phyloP scores from a whole-genome alignment of 2,329 filamentous ascomycete genomes.

The Colletotrichum destructivum region DNA sequence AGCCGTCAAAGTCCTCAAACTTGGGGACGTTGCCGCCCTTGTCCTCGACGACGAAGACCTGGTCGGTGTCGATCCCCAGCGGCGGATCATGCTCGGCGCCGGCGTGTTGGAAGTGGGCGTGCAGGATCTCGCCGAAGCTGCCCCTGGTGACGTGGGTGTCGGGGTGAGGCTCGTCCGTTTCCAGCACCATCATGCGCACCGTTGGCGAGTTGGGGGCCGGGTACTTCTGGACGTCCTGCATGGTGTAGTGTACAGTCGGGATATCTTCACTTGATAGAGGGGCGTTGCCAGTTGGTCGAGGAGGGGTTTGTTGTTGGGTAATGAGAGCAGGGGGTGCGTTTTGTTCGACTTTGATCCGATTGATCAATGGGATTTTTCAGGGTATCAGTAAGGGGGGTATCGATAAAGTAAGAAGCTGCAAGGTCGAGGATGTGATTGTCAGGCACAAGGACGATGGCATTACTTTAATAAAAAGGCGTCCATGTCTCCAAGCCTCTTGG shows the following conservation, averaged over 20 bases:
- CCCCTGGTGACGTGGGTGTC: constrained; percentile 65
- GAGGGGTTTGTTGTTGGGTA: not conserved
- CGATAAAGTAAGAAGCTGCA: not conserved
- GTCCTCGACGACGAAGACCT: constrained; percentile 68
- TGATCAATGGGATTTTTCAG: not conserved
- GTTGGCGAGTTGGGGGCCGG: constrained; percentile 30
- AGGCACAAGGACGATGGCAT: constrained; percentile 14
- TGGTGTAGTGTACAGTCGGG: not conserved
- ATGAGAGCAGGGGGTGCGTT: not conserved
- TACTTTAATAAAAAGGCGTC: constrained; percentile 17
- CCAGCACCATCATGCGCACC: constrained; percentile 66
- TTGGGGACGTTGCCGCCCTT: constrained; percentile 63
- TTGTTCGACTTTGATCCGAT: not conserved
- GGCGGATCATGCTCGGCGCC: constrained; percentile 68
- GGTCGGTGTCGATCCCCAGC: constrained; percentile 68
- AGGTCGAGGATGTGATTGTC: not conserved
- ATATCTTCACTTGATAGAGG: not conserved
- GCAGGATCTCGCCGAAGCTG: constrained; percentile 68
- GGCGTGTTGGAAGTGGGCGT: constrained; percentile 65
- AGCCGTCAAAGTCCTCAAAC: constrained; percentile 67
- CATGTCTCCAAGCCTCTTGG: not conserved
- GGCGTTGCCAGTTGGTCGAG: no score
- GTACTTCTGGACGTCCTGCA: constrained; percentile 29
- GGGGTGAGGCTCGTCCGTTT: constrained; percentile 70
- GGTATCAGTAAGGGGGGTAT: constrained; percentile 3